These are phyloP conservation scores for Gentiana straminea DNA, from an alignment of 257 asterid species.

Conservation along the genomic window DNA sequence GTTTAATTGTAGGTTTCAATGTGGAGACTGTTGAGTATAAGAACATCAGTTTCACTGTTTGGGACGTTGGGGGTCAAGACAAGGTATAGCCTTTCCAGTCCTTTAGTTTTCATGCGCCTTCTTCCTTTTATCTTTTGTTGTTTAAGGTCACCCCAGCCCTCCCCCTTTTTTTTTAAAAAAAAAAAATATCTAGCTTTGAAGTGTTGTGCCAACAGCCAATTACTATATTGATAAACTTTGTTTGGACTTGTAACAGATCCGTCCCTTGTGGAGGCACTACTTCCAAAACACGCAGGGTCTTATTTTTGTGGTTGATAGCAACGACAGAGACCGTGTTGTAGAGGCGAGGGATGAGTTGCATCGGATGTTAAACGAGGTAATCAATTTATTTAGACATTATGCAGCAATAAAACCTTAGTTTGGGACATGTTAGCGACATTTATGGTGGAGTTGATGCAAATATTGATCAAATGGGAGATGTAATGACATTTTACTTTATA, in stretches of 20 bases:
- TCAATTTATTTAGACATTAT: too few species aligned
- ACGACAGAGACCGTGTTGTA: constrained; percentile 25
- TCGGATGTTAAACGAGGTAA: constrained; percentile 29
- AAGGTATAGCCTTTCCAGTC: constrained; percentile 6
- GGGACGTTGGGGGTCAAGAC: constrained; percentile 33
- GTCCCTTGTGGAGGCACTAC: constrained; percentile 32
- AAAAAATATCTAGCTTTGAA: background rate
- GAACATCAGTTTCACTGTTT: constrained; percentile 29
- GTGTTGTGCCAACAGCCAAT: background rate
- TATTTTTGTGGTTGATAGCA: constrained; percentile 30
- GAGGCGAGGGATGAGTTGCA: constrained; percentile 31
- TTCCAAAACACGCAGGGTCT: constrained; percentile 33
- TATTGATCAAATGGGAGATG: too few species aligned
- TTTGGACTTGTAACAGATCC: constrained; percentile 13
- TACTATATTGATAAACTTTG: too few species aligned
- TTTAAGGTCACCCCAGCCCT: background rate
- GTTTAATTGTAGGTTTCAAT: constrained; percentile 15
- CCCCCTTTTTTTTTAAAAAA: background rate
- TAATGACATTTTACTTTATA: too few species aligned
- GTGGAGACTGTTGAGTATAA: constrained; percentile 26
- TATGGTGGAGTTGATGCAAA: too few species aligned
- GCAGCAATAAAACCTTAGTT: background rate
- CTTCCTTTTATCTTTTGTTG: background rate
- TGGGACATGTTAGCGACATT: too few species aligned
- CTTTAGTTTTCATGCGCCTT: background rate